phyloP scores from a whole-genome alignment of 2,329 filamentous ascomycete species.

The Cephalotrichum gorgonifer region DNA sequence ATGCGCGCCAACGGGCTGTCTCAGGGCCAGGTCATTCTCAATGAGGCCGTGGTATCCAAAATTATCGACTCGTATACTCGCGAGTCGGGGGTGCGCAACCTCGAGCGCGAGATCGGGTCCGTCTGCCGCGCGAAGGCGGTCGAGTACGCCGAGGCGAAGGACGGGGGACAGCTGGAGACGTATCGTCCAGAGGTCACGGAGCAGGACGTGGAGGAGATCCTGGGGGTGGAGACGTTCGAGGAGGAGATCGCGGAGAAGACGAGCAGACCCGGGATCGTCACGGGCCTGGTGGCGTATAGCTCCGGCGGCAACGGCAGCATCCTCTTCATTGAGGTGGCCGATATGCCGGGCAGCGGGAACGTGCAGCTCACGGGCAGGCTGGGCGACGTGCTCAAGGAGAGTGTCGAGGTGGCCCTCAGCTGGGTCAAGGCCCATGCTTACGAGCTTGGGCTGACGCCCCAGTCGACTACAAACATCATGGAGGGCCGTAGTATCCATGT shows the following conservation, averaged over 20 bases:
- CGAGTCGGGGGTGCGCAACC: slow-evolving; percentile 88
- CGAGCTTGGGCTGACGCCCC: slow-evolving; percentile 72
- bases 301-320: slow-evolving; percentile 90
- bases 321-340: slow-evolving; percentile 94
- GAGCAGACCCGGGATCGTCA: slow-evolving; percentile 81
- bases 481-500: slow-evolving; percentile 89
- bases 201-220: slow-evolving; percentile 77
- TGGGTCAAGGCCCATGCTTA: slow-evolving; percentile 98
- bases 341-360: slow-evolving; percentile 87
- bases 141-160: slow-evolving; percentile 83
- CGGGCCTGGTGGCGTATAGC: slow-evolving; percentile 89
- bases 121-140: slow-evolving; percentile 94
- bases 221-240: slow-evolving; percentile 88
- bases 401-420: slow-evolving; percentile 86
- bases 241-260: slow-evolving; percentile 83
- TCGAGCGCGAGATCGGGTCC: slow-evolving; percentile 90
- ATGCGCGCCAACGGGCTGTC: slow-evolving; percentile 79
- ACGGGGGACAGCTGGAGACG: slow-evolving; percentile 52
- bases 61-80: slow-evolving; percentile 95
- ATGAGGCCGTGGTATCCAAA: slow-evolving; percentile 79
- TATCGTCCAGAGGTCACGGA: slow-evolving; percentile 68
- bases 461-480: slow-evolving; percentile 87
- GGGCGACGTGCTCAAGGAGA: slow-evolving; percentile 93
- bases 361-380: slow-evolving; percentile 95
- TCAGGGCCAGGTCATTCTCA: slow-evolving; percentile 64